Evolutionary conservation across 768 basidiomycete genomes (phyloP), one percentile per base, ranked within the genome.

Genomic region (Leccinum truebloodii): DNA sequence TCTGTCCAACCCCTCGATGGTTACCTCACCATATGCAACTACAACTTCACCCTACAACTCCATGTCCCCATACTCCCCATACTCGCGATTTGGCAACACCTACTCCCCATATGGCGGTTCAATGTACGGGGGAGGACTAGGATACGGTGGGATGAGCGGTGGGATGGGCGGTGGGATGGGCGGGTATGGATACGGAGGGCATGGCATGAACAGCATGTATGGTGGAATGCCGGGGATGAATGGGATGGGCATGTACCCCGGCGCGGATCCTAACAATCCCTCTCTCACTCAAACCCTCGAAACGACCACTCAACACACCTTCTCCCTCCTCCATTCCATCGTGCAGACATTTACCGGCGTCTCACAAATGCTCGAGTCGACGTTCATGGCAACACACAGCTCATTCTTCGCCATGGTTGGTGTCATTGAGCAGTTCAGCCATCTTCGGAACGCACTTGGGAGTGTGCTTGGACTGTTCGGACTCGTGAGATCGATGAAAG

Each of bases 391-490:
- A 3, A 96, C 94, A 0, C 94, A 96, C 74, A 94, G 92, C 1
- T 90, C 88, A 9, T 96, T 96, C 76, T 96, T 95, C 73, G 94
- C 94, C 59, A 94, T 96, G 89, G 94, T 95, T 54, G 92, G 94
- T 63, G 96, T 99, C 50, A 83, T 95, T 41, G 97, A 99, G 69
- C 97, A 99, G 71, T 89, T 99, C 68, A 87, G 87, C 3, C 92
- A 94, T 66, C 84, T 98, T 48, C 84, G 94, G 54, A 90, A 95
- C 65, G 95, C 94, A 13, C 83, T 98, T 16, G 95, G 94, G 24
- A 95, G 95, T 71, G 94, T 98, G 0, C 80, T 98, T 6, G 94
- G 94, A 34, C 75, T 98, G 37, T 98, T 99, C 69, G 93, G 94
- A 4, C 82, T 98, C 54, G 69, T 98, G 9, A 78, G 92, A 54